These are phyloP conservation scores for Pterocarpus macrocarpus DNA, from an alignment of 306 rosid genomes.

Conservation along the genomic window DNA sequence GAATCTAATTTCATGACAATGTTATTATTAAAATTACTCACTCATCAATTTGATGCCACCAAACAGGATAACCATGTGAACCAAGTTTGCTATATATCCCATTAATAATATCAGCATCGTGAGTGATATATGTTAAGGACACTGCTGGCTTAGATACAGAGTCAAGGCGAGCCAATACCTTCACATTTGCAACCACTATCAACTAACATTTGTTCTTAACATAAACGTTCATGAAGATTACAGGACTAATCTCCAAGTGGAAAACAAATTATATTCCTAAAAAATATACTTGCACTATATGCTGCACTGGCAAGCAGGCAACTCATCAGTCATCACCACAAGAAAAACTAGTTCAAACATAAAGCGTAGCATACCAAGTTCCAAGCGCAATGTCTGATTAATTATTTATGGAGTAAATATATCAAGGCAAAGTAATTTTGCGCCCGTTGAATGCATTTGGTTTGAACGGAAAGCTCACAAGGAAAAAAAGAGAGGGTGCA, in stretches of 20 bases:
- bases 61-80: no score
- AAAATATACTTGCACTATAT: background rate
- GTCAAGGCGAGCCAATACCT: background rate
- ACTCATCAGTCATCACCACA: background rate
- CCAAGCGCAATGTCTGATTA: background rate
- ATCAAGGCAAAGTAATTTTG: background rate
- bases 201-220: background rate
- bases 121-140: background rate
- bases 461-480: background rate
- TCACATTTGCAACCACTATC: background rate
- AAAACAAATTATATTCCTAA: background rate
- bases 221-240: background rate
- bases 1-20: background rate
- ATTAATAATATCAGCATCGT: no score
- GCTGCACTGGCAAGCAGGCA: background rate
- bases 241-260: constrained; percentile 2
- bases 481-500: constrained; percentile 42
- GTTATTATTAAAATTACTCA: background rate
- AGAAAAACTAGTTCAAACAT: constrained; percentile 22
- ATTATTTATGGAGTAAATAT: background rate
- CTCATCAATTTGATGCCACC: background rate
- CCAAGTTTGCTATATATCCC: background rate
- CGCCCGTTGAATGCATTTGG: background rate
- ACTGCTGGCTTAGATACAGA: no score
- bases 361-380: background rate